Conservation (phyloP, 2,329 filamentous ascomycete genomes). For the Colletotrichum gigasporum region DNA sequence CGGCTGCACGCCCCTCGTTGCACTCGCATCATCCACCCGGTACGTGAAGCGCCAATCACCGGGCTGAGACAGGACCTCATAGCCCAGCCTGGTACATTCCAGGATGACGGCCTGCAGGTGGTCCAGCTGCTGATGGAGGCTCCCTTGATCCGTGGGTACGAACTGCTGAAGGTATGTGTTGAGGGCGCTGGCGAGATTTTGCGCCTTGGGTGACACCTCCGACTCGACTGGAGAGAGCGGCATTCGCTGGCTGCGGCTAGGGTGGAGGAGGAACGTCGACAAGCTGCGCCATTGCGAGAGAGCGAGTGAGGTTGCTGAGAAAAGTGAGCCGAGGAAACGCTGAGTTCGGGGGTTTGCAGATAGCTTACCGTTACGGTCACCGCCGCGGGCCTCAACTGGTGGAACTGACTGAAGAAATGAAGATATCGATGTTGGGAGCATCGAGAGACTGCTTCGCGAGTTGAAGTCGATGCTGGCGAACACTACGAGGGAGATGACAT, state of each 20-base stretch:
- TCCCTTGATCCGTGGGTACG: constrained; percentile 36
- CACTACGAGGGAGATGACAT: constrained; percentile 46
- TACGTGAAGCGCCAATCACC: constrained; percentile 47
- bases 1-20: background rate
- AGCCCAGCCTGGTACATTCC: constrained; percentile 52
- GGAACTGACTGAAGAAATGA: constrained; percentile 42
- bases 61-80: constrained; percentile 53
- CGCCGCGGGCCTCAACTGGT: constrained; percentile 35
- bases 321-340: background rate
- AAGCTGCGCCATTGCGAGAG: constrained; percentile 53
- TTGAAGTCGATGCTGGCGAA: constrained; percentile 46
- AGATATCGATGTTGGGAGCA: constrained; percentile 47
- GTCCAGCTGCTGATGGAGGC: constrained; percentile 43
- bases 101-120: constrained; percentile 50
- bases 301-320: constrained; percentile 41
- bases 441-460: constrained; percentile 40
- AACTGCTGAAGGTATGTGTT: constrained; percentile 46
- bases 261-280: constrained; percentile 52
- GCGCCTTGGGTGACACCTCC: constrained; percentile 41
- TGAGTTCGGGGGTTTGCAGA: background rate
- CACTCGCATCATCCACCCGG: background rate
- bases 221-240: constrained; percentile 42
- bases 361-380: constrained; percentile 42
- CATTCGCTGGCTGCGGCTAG: constrained; percentile 45
- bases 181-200: constrained; percentile 43